phyloP scores from a whole-genome alignment of 2,329 filamentous ascomycete species.

The Ceratocystis smalleyi region DNA sequence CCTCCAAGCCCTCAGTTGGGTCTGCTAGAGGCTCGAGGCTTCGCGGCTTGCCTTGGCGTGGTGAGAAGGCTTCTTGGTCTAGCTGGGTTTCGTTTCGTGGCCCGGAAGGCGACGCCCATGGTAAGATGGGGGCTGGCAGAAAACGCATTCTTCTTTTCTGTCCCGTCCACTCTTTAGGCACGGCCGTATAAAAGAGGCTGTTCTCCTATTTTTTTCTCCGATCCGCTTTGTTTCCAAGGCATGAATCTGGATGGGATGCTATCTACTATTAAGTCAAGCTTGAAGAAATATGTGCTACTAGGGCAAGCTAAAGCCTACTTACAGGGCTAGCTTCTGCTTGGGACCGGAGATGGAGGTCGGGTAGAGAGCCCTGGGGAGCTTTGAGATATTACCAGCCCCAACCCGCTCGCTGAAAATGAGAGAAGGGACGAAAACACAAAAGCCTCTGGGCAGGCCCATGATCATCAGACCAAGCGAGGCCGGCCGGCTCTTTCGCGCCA shows the following conservation, averaged over 20 bases:
- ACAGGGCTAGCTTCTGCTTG: too few species aligned
- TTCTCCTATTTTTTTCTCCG: neutral
- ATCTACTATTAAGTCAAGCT: neutral
- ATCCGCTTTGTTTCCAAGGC: neutral
- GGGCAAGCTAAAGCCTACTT: too few species aligned
- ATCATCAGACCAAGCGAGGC: neutral
- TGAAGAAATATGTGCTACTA: neutral
- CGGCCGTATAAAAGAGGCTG: neutral
- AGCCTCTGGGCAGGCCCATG: neutral
- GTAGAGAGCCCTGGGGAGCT: too few species aligned
- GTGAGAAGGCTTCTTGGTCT: too few species aligned
- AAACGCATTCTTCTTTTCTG: neutral
- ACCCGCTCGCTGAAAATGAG: too few species aligned
- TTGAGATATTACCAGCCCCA: too few species aligned
- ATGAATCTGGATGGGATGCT: neutral
- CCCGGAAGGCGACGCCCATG: too few species aligned
- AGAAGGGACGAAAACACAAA: neutral
- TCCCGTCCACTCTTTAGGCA: neutral
- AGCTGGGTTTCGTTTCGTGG: too few species aligned
- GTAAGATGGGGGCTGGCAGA: neutral
- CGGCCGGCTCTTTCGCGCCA: neutral
- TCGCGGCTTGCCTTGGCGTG: too few species aligned
- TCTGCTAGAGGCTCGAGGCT: too few species aligned
- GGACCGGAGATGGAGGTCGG: too few species aligned
- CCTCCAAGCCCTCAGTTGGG: too few species aligned